Conservation (phyloP, 768 basidiomycete genomes). For the Tephrocybe sp. region DNA sequence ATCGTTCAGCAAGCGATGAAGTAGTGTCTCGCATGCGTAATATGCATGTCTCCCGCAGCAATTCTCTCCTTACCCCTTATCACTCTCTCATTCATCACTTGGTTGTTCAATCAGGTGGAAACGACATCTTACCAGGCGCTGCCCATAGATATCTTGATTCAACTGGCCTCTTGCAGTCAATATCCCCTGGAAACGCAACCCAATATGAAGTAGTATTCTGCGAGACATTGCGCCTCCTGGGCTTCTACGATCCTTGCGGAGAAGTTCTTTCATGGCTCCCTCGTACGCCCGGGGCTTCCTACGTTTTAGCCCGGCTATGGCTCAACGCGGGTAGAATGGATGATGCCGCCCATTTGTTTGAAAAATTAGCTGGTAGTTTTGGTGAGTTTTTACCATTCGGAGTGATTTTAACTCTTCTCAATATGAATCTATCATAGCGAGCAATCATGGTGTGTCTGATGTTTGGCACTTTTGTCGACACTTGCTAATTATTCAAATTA, state of each 20-base stretch:
- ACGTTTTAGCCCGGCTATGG: constrained; percentile 68
- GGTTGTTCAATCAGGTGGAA: constrained; percentile 48
- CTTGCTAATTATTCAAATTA: constrained; percentile 22
- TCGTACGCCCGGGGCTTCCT: constrained; percentile 69
- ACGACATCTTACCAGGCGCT: constrained; percentile 49
- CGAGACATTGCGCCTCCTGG: constrained; percentile 61
- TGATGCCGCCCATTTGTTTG: constrained; percentile 70
- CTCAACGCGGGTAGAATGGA: constrained; percentile 64
- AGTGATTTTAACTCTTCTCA: background rate
- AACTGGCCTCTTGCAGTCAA: constrained; percentile 63
- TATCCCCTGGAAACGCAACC: constrained; percentile 66
- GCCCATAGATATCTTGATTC: constrained; percentile 71
- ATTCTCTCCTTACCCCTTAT: constrained; percentile 45
- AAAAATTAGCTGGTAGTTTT: constrained; percentile 73
- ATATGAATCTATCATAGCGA: background rate
- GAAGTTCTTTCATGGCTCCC: constrained; percentile 79
- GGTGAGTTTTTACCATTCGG: constrained; percentile 43
- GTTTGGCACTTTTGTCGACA: background rate
- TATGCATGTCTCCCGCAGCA: constrained; percentile 65
- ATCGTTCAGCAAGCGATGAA: constrained; percentile 43
- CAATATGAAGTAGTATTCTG: constrained; percentile 71
- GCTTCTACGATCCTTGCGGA: constrained; percentile 56
- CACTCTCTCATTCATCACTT: constrained; percentile 65
- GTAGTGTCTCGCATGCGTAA: constrained; percentile 66
- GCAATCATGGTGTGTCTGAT: constrained; percentile 9